Conservation (phyloP, 2,329 filamentous ascomycete species). For the Pseudogymnoascus sp. region DNA sequence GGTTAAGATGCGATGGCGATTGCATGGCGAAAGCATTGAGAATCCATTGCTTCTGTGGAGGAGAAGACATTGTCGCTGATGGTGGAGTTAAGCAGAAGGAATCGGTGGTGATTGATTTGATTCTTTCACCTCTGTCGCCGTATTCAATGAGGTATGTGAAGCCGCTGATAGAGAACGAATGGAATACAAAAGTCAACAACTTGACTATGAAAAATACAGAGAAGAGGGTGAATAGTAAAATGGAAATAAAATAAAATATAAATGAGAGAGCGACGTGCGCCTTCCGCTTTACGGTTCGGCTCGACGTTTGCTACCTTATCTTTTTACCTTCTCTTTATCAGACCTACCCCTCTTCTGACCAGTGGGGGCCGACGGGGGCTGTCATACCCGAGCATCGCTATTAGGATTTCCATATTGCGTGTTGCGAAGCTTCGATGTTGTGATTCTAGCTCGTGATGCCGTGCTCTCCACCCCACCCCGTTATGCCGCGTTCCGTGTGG, state of each 20-base stretch:
- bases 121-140: not conserved
- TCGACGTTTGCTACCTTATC: not conserved
- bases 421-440: not conserved
- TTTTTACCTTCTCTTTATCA: not conserved
- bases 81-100: not conserved
- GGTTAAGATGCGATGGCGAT: conserved; percentile 45
- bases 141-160: not conserved
- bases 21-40: conserved; percentile 44
- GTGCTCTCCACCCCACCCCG: not conserved
- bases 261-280: not conserved
- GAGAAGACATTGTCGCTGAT: not conserved
- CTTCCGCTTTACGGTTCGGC: not conserved
- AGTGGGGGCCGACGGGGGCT: not conserved
- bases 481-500: too few relatives aligned
- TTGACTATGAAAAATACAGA: not conserved
- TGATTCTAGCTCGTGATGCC: not conserved
- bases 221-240: not conserved
- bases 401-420: not conserved
- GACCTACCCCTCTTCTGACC: not conserved
- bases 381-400: not conserved
- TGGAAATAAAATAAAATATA: not conserved
- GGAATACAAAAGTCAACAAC: not conserved
- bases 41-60: conserved; percentile 38
- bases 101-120: not conserved
- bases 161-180: not conserved